These are phyloP conservation scores for Metschnikowia lunata DNA, from an alignment of 805 yeast genomes.

Conservation along the genomic window DNA sequence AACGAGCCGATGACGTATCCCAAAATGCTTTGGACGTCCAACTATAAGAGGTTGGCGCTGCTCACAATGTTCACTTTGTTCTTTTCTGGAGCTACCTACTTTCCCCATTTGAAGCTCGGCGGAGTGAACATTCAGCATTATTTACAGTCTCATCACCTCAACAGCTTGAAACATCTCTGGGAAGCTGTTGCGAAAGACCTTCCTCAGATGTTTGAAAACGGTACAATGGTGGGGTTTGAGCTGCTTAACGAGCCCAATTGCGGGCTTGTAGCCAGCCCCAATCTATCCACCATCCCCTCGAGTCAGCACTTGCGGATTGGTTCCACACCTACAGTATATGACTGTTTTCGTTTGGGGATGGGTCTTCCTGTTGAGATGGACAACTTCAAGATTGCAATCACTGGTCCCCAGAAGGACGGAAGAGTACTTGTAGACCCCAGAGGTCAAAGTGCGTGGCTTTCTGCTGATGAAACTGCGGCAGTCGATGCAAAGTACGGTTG, in stretches of 20 bases:
- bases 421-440: constrained; percentile 56
- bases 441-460: constrained; percentile 68
- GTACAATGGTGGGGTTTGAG: constrained; percentile 73
- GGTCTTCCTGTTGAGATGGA: constrained; percentile 71
- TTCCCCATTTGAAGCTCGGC: constrained; percentile 71
- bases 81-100: constrained; percentile 70
- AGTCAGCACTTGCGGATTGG: constrained; percentile 68
- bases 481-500: constrained; percentile 70
- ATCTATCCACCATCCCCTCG: constrained; percentile 53
- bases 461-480: constrained; percentile 33
- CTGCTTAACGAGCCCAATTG: constrained; percentile 79
- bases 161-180: constrained; percentile 45
- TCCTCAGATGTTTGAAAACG: constrained; percentile 35
- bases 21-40: constrained; percentile 92
- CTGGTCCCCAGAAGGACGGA: constrained; percentile 74
- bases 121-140: constrained; percentile 75
- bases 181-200: constrained; percentile 20
- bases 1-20: constrained; percentile 49
- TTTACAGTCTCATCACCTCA: constrained; percentile 59
- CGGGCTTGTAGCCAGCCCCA: constrained; percentile 64
- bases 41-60: constrained; percentile 70
- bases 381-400: constrained; percentile 59
- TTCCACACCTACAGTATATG: constrained; percentile 77
- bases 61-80: constrained; percentile 82
- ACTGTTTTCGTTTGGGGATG: constrained; percentile 71